phyloP scores from a whole-genome alignment of 257 asterid species.

The Ophiorrhiza pumila region DNA sequence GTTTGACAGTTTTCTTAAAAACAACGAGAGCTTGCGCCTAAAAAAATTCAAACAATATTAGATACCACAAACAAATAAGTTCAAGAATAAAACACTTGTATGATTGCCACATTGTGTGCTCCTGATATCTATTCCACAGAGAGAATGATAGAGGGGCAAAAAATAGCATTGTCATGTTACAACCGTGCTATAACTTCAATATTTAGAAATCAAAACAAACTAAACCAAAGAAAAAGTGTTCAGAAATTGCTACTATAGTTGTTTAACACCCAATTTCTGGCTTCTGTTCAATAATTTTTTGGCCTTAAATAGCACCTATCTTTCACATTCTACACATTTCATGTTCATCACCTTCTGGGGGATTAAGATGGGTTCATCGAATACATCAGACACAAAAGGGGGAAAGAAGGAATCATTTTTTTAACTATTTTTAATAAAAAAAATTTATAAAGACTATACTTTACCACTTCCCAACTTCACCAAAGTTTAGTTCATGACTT shows the following conservation, averaged over 20 bases:
- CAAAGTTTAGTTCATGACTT: background rate
- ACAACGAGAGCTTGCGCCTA: slow-evolving; percentile 97
- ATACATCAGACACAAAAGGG: background rate
- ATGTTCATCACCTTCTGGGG: background rate
- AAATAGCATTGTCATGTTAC: background rate
- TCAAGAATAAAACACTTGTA: background rate
- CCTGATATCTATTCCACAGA: background rate
- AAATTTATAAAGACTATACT: no score
- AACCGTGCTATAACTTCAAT: background rate
- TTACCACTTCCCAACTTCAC: background rate
- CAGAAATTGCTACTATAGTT: no score
- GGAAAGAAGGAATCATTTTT: no score
- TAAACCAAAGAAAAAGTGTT: background rate
- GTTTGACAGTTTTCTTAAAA: slow-evolving; percentile 76
- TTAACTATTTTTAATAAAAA: no score
- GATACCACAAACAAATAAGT: background rate
- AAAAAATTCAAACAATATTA: background rate
- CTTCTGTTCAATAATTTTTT: background rate
- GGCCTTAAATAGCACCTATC: background rate
- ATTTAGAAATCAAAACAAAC: background rate
- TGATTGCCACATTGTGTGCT: background rate
- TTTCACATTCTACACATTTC: background rate
- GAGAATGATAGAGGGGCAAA: background rate
- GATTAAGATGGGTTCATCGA: background rate
- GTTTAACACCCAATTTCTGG: no score